A percentile compares a stretch with the other conserved stretches of the same genome.
Conservation (phyloP, 2,329 filamentous ascomycete species). For the Paecilomyces sp. region DNA sequence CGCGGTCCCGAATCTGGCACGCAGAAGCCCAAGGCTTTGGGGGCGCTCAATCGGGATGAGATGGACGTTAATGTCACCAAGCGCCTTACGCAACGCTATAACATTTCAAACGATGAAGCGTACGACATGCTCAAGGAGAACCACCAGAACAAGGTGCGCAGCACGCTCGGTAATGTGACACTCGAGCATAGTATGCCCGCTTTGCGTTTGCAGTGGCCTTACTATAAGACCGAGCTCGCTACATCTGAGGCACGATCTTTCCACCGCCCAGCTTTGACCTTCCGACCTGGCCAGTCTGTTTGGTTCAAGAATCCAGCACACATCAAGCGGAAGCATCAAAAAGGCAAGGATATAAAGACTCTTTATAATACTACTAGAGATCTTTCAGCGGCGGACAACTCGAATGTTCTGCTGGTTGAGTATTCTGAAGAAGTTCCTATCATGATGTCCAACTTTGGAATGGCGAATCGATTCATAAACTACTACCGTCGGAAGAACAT, state of each 20-base stretch:
- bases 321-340: conserved; percentile 75
- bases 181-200: conserved; percentile 93
- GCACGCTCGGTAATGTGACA: conserved; percentile 82
- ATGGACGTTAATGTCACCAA: conserved; percentile 64
- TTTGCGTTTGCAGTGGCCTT: conserved; percentile 85
- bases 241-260: conserved; percentile 70
- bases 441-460: conserved; percentile 91
- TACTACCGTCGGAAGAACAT: conserved; percentile 84
- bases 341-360: conserved; percentile 68
- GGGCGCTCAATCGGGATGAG: conserved; percentile 43
- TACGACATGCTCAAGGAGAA: conserved; percentile 96
- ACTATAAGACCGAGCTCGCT: conserved; percentile 81
- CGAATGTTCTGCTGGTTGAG: conserved; percentile 79
- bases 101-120: conserved; percentile 91
- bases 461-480: conserved; percentile 94
- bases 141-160: conserved; percentile 90
- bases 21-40: conserved; percentile 41
- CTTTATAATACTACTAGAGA: conserved; percentile 76
- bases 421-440: conserved; percentile 92
- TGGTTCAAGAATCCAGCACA: conserved; percentile 65
- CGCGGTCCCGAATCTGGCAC: conserved; percentile 57
- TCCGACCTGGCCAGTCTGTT: conserved; percentile 62
- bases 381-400: conserved; percentile 81
- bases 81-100: conserved; percentile 75
- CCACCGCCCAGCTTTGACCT: conserved; percentile 71